Conservation (phyloP, 2,329 filamentous ascomycete species). For the Monosporascus sp. region DNA sequence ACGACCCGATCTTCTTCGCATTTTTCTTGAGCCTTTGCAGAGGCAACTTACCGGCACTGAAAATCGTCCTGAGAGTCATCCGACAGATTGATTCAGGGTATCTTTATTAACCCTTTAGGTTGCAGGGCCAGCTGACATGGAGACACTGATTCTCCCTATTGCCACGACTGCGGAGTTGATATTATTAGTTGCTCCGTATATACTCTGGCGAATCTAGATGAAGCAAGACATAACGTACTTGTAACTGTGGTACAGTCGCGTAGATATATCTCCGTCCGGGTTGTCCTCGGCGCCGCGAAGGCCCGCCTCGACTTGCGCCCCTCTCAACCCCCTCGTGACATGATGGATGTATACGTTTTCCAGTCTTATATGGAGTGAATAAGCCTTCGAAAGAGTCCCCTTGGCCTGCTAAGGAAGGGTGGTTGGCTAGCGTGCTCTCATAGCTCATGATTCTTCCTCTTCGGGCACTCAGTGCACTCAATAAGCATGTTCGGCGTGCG, state of each 20-base stretch:
- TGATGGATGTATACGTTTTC: neutral
- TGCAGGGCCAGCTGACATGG: no score
- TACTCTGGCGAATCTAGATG: conserved; percentile 6
- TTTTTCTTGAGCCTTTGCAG: neutral
- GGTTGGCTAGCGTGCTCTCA: no score
- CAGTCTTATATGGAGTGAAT: no score
- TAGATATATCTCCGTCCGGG: neutral
- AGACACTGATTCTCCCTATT: no score
- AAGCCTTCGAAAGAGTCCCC: no score
- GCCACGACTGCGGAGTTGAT: neutral
- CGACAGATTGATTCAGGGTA: neutral
- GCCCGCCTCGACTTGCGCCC: neutral
- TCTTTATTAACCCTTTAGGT: neutral
- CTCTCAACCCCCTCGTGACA: neutral
- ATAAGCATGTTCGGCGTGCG: neutral
- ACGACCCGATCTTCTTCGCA: neutral
- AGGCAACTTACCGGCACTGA: neutral
- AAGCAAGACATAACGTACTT: conserved; percentile 11
- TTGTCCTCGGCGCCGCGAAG: neutral
- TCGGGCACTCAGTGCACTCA: no score
- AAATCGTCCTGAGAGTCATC: neutral
- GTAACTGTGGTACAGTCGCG: conserved; percentile 2
- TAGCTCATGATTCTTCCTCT: no score
- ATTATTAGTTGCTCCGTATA: neutral
- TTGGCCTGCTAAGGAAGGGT: no score